These are phyloP conservation scores for Buxus sempervirens DNA, from an alignment of 164 flowering plant genomes.

Conservation along the genomic window DNA sequence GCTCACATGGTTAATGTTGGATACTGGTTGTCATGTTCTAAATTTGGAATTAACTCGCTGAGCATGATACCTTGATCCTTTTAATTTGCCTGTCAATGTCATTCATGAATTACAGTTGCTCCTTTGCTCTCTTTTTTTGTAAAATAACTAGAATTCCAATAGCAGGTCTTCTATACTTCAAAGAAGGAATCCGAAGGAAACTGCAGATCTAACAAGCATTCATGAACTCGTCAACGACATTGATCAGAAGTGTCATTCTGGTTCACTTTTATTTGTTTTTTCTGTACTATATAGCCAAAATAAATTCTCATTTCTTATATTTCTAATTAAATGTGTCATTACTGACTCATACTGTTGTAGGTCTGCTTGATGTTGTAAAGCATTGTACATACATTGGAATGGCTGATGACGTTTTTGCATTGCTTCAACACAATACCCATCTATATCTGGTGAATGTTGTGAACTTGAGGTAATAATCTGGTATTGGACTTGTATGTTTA, in stretches of 20 bases:
- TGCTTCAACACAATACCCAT: constrained; percentile 83
- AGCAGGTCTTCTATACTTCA: constrained; percentile 75
- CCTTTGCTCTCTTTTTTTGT: background rate
- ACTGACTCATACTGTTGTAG: constrained; percentile 29
- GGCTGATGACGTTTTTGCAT: constrained; percentile 90
- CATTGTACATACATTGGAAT: constrained; percentile 84
- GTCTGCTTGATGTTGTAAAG: constrained; percentile 72
- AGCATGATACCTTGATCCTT: too few species aligned
- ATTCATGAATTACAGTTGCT: too few species aligned
- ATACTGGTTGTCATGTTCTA: too few species aligned
- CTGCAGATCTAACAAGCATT: constrained; percentile 84
- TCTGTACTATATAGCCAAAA: background rate
- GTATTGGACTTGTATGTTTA: background rate
- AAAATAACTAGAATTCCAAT: background rate
- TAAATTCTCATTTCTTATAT: background rate
- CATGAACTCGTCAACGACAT: constrained; percentile 77
- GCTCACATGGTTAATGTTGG: too few species aligned
- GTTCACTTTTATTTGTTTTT: constrained; percentile 27
- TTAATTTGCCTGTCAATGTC: too few species aligned
- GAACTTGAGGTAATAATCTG: constrained; percentile 60
- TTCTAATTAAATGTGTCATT: background rate
- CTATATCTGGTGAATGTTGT: constrained; percentile 89
- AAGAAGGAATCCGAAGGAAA: constrained; percentile 90
- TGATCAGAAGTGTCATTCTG: constrained; percentile 65
- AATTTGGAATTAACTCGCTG: too few species aligned